These are phyloP conservation scores for Elaeis guineensis DNA, from an alignment of 176 grass and related monocot species.

Conservation along the genomic window DNA sequence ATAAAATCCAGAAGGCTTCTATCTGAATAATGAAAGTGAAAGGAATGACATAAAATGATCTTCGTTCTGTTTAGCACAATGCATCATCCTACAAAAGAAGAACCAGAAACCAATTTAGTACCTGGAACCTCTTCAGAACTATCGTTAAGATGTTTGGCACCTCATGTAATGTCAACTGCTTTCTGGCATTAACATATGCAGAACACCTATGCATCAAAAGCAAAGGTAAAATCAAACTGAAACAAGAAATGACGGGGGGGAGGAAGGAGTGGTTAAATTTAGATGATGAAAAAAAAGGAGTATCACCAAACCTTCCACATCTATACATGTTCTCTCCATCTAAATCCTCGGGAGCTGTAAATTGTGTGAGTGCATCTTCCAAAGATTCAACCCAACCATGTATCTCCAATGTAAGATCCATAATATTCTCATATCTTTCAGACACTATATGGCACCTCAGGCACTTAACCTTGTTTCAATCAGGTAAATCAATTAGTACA, in stretches of 20 bases:
- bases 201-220: constrained; percentile 45
- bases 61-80: no score
- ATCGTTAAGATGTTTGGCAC: constrained; percentile 98
- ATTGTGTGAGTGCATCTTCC: constrained; percentile 97
- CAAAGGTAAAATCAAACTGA: constrained; percentile 13
- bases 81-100: no score
- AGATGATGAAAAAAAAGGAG: neutral
- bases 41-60: no score
- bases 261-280: no score
- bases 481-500: constrained; percentile 33
- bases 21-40: no score
- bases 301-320: constrained; percentile 68
- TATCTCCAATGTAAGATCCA: constrained; percentile 99
- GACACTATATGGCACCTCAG: constrained; percentile 91
- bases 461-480: constrained; percentile 79
- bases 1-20: no score
- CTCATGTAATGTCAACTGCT: constrained; percentile 88
- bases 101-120: constrained; percentile 6
- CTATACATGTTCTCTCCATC: constrained; percentile 99
- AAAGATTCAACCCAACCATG: constrained; percentile 96
- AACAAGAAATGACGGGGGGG: neutral
- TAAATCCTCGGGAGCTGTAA: constrained; percentile 95
- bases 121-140: constrained; percentile 99
- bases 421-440: constrained; percentile 97
- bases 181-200: constrained; percentile 91